Conservation (phyloP, 441 rosid genomes). For the Omphalea diandra region DNA sequence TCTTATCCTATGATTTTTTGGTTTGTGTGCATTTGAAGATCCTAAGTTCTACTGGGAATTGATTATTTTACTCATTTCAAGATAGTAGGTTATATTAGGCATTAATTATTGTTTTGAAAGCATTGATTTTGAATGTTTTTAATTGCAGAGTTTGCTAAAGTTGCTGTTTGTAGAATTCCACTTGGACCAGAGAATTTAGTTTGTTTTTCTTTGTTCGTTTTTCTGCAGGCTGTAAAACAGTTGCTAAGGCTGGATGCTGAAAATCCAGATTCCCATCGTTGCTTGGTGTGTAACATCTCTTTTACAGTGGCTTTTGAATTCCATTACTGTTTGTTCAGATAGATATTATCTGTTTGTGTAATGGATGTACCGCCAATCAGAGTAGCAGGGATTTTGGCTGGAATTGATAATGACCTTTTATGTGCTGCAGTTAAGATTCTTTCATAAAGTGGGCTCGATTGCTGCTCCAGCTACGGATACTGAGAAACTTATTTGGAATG, state of each 20-base stretch:
- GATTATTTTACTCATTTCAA: not conserved
- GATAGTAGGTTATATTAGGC: not conserved
- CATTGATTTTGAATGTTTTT: not conserved
- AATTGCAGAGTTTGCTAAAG: not conserved
- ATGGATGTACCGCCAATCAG: not conserved
- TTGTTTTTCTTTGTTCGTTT: not conserved
- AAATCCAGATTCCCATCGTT: conserved; percentile 86
- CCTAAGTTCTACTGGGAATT: too few relatives aligned
- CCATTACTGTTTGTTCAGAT: not conserved
- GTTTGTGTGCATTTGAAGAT: too few relatives aligned
- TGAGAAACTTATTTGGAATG: conserved; percentile 88
- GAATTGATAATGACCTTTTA: conserved; percentile 26
- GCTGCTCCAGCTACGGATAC: conserved; percentile 63
- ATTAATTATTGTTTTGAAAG: not conserved
- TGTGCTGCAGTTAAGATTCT: conserved; percentile 76
- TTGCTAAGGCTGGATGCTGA: conserved; percentile 86
- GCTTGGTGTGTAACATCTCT: conserved; percentile 65
- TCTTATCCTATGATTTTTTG: not conserved
- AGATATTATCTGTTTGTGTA: not conserved
- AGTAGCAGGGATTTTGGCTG: conserved; percentile 2
- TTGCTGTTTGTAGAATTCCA: too few relatives aligned
- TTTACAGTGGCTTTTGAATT: not conserved
- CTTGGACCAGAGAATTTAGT: not conserved
- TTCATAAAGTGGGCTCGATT: conserved; percentile 65
- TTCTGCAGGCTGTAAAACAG: conserved; percentile 81